Percentiles rank a stretch among this genome's conserved stretches.
Evolutionary conservation across 192 early-diverging fungal species (phyloP).

Genomic region (Funneliformis mosseae): DNA sequence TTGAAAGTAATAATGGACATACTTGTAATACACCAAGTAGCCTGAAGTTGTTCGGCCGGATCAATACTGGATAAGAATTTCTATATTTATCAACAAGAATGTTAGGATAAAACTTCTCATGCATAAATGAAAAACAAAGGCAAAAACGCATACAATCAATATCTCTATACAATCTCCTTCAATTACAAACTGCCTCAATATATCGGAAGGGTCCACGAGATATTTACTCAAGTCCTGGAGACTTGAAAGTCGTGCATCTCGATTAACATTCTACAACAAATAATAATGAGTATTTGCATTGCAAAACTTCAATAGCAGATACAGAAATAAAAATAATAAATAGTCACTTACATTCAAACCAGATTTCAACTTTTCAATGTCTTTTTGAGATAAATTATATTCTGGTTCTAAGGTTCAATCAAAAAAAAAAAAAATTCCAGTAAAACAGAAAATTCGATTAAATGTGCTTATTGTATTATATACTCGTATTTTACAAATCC

Average conservation of each 20-base stretch:
- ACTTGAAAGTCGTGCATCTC: slow-evolving; percentile 14
- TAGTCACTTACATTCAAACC: slow-evolving; percentile 12
- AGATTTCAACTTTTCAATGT: slow-evolving; percentile 25
- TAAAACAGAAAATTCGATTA: neutral
- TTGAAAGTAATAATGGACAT: slow-evolving; percentile 38
- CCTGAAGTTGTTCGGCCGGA: slow-evolving; percentile 57
- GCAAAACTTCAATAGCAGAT: neutral
- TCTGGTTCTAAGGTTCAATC: slow-evolving; percentile 19
- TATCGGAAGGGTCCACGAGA: slow-evolving; percentile 34
- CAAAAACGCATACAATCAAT: neutral
- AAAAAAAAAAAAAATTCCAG: neutral
- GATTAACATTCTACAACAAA: slow-evolving; percentile 4
- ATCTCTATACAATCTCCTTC: slow-evolving; percentile 25
- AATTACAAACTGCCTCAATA: slow-evolving; percentile 25
- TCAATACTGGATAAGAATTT: slow-evolving; percentile 47
- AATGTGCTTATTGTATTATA: no score
- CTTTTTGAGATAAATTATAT: slow-evolving; percentile 25
- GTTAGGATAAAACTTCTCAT: neutral
- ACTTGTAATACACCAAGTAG: slow-evolving; percentile 64
- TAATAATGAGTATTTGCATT: neutral
- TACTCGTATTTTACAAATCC: neutral
- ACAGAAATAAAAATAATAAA: neutral
- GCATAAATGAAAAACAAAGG: neutral
- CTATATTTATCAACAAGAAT: slow-evolving; percentile 19
- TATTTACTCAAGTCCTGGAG: slow-evolving; percentile 28